Conservation (phyloP, 768 basidiomycete genomes). For the Pleurotus djamor region DNA sequence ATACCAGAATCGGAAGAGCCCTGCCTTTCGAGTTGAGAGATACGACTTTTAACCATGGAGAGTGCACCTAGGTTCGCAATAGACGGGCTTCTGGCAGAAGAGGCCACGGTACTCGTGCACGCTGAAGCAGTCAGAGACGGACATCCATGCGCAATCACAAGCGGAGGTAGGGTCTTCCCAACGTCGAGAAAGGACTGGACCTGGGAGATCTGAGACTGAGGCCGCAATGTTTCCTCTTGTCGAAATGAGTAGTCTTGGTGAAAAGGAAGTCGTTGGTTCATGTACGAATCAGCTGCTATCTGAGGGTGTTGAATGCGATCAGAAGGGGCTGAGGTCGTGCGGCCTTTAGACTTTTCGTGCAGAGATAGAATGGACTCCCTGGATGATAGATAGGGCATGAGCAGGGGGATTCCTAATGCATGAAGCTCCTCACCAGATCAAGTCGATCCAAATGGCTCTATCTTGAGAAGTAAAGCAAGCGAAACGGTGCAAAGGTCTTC, state of each 20-base stretch:
- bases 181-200: slow-evolving; percentile 1
- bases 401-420: not conserved
- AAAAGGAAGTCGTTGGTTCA: slow-evolving; percentile 14
- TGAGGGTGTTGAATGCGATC: too few relatives aligned
- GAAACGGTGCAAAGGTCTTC: slow-evolving; percentile 52
- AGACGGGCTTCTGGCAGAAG: slow-evolving; percentile 45
- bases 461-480: slow-evolving; percentile 60
- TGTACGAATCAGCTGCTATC: not conserved
- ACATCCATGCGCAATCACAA: not conserved
- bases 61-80: slow-evolving; percentile 57
- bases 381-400: slow-evolving; percentile 3
- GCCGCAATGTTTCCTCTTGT: slow-evolving; percentile 14
- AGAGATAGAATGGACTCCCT: slow-evolving; percentile 45
- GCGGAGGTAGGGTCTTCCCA: slow-evolving; percentile 1
- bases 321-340: slow-evolving; percentile 10
- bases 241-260: slow-evolving; percentile 30
- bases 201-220: slow-evolving; percentile 13
- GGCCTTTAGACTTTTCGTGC: not conserved
- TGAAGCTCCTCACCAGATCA: slow-evolving; percentile 55
- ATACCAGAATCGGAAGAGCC: too few relatives aligned
- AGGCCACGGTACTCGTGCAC: not conserved
- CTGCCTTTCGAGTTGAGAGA: slow-evolving; percentile 45
- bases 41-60: slow-evolving; percentile 66
- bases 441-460: slow-evolving; percentile 71
- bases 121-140: not conserved